Conservation (phyloP, 352 stramenopile genomes). For the Phytophthora litchii region DNA sequence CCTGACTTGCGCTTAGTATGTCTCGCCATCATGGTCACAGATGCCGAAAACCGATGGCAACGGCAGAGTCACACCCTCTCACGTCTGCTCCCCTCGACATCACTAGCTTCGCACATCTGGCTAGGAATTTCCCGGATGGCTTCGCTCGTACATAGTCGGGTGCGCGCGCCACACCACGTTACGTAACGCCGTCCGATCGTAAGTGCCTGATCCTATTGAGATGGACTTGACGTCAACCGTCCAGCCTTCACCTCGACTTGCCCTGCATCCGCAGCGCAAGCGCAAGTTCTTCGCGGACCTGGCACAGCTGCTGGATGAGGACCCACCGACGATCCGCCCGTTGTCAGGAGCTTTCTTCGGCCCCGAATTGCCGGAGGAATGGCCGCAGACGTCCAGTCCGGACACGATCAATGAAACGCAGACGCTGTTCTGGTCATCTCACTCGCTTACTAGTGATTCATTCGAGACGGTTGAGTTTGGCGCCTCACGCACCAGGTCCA, state of each 20-base stretch:
- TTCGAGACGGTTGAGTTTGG: slow-evolving; percentile 58
- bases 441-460: slow-evolving; percentile 42
- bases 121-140: slow-evolving; percentile 19
- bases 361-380: slow-evolving; percentile 11
- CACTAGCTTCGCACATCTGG: slow-evolving; percentile 10
- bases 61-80: slow-evolving; percentile 8
- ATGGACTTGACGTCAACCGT: background rate
- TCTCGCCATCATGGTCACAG: slow-evolving; percentile 18
- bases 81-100: slow-evolving; percentile 1
- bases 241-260: slow-evolving; percentile 7
- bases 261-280: slow-evolving; percentile 70
- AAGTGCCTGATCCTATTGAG: background rate
- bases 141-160: slow-evolving; percentile 16
- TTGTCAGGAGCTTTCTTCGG: slow-evolving; percentile 45
- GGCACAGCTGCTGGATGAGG: slow-evolving; percentile 54
- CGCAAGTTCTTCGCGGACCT: slow-evolving; percentile 81
- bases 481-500: slow-evolving; percentile 9
- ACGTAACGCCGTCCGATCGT: slow-evolving; percentile 10
- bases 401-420: slow-evolving; percentile 9
- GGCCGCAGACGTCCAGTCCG: slow-evolving; percentile 7
- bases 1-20: slow-evolving; percentile 26
- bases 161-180: slow-evolving; percentile 16
- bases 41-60: slow-evolving; percentile 17
- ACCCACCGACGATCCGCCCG: slow-evolving; percentile 34
- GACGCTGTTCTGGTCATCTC: slow-evolving; percentile 14